Base-by-base conservation (phyloP, 306 rosid species). In the Carpinus fangiana region DNA sequence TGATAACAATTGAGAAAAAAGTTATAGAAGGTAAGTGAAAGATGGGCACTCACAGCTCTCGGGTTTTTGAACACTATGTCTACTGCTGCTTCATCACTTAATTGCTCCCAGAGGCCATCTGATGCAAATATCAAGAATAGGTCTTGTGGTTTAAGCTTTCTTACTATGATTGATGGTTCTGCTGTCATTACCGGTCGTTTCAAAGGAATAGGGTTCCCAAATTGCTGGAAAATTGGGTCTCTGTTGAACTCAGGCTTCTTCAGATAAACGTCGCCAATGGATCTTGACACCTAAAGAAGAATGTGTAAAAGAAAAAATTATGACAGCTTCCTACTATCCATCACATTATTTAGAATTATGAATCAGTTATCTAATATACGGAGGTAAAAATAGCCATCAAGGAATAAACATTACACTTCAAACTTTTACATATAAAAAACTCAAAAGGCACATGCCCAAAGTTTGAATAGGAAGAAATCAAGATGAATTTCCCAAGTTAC, bases 81-180 rank as follows among this genome's bases (percentile, higher is more conserved):
- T 48, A 95, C 99, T 7, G 97, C 99, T 52, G 84, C 87, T 47
- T 93, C 90, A 72, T 95, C 99, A 36, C 88, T 95, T 73, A 95
- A 78, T 81, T 92, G 99, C 85, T 95, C 99, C 99, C 99, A 95
- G 28, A 95, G 97, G 79, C 99, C 99, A 79, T 95, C 99, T 11
- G 99, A 95, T 79, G 99, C 98, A 79, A 95, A 95, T 79, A 95
- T 93, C 79, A 95, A 84, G 90, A 95, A 95, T 67, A 88, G 77
- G 82, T 95, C 99, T 77, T 91, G 90, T 4, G 97, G 83, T 45
- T 81, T 87, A 47, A 93, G 90, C 78, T 91, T 86, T 83, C 94
- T 90, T 28, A 73, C 81, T 36, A 91, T 78, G 76, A 95, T 59
- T 3, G 99, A 93, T n/a, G 99, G 99, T 66, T 93, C 97, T 8